Percentiles rank a stretch among this genome's conserved stretches.
Evolutionary conservation across 2,329 filamentous ascomycete genomes (phyloP).

Genomic region (Talaromyces amestolkiae): DNA sequence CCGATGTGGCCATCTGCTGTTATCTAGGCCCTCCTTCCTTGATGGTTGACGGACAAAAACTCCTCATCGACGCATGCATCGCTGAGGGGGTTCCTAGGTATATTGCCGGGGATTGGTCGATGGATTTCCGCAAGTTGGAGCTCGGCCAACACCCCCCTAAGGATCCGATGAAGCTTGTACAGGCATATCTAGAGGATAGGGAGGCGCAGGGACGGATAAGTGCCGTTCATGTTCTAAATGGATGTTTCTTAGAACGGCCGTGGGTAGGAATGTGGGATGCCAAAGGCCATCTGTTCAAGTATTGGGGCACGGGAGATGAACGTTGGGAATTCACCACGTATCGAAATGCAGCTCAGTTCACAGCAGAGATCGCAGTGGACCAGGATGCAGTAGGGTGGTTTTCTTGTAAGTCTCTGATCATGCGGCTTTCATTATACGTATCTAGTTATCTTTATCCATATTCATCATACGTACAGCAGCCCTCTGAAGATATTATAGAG

Average conservation of each 20-base stretch:
- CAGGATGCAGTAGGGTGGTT: neutral
- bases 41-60: neutral
- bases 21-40: neutral
- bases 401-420: conserved; percentile 1
- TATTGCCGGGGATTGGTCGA: neutral
- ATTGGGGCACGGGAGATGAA: neutral
- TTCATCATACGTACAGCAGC: neutral
- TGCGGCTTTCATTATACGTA: neutral
- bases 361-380: neutral
- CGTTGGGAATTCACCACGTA: neutral
- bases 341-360: neutral
- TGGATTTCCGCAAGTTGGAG: neutral
- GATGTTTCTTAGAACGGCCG: neutral
- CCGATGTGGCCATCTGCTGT: neutral
- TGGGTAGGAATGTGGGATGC: neutral
- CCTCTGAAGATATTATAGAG: neutral
- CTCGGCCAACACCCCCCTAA: neutral
- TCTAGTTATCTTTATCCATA: neutral
- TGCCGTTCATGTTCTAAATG: neutral
- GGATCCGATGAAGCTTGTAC: neutral
- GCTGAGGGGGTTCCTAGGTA: neutral
- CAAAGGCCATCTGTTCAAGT: neutral
- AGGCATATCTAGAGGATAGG: neutral
- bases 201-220: neutral
- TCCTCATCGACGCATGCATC: neutral